Evolutionary conservation across 2,329 filamentous ascomycete species (phyloP), one percentile per base, ranked within the genome.

Genomic region (Clonostachys sp.): DNA sequence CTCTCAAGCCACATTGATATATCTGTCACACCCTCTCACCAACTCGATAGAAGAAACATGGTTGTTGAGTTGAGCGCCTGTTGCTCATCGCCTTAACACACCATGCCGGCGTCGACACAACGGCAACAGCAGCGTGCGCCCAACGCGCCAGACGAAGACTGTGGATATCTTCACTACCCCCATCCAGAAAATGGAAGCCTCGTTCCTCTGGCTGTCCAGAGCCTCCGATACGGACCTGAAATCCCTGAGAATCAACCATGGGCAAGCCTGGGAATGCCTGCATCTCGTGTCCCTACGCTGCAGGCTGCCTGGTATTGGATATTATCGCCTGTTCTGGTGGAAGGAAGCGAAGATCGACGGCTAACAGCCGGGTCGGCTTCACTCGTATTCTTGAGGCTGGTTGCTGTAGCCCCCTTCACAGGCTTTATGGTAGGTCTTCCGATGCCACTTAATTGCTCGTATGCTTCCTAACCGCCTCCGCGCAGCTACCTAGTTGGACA

Each of bases 281-380:
- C 13, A 20, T 47, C 44, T 7, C 44, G 38, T 33, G 36, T 46
- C 24, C 44, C 41, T 4, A 36, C 49, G 10, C 9, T 49, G 6
- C 10, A 47, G 12, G 33, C 33, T 14, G 38, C 47, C 35, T 41
- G 41, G 18, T 48, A 45, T 47, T 51, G 49, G 49, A 46, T 51
- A 12, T 13, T 16, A 13, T 46, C 49, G 4, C 42, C 49, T 6
- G 41, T 45, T 4, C 36, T 46, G 16, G 36, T 38, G 33, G 12
- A 14, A 5, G 46, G 44, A 14, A 45, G 7, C 16, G 16, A 14
- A 12, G 16, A 35, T 14, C n/a, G 30, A n/a, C 30, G 30, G 12
- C 34, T 39, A 12, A 51, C 44, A 24, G 12, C 34, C 2, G 12
- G 14, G 12, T 46, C 49, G 7, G 4, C 44, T 12, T 16, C 43